These are phyloP conservation scores for Termitomyces sp. DNA, from an alignment of 768 basidiomycete species.

Conservation along the genomic window DNA sequence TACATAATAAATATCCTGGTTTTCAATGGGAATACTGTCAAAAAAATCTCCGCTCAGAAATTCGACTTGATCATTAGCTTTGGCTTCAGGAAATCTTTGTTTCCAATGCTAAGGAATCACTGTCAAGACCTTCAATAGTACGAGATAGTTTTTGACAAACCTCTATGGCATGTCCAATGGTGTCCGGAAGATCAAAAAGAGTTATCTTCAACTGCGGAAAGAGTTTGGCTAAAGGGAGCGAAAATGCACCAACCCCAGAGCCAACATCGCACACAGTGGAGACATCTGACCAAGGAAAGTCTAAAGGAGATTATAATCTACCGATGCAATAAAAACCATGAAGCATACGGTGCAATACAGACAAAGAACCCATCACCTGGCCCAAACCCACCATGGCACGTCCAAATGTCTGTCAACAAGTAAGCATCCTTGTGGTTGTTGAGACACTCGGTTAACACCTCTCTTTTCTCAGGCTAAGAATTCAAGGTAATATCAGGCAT, in stretches of 20 bases:
- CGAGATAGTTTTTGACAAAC: not conserved
- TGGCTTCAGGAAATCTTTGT: conserved; percentile 26
- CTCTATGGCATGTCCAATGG: conserved; percentile 23
- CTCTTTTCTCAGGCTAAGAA: conserved; percentile 1
- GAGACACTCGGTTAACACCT: not conserved
- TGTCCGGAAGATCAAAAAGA: conserved; percentile 29
- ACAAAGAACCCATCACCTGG: conserved; percentile 22
- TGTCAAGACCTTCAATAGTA: not conserved
- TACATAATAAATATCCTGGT: conserved; percentile 40
- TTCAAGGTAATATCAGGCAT: not conserved
- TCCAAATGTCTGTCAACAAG: conserved; percentile 16
- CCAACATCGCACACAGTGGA: conserved; percentile 34
- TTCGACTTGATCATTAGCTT: conserved; percentile 23
- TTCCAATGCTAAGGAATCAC: not conserved
- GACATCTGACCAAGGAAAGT: conserved; percentile 11
- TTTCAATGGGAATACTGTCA: conserved; percentile 25
- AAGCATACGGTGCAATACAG: conserved; percentile 21
- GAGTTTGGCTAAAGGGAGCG: conserved; percentile 26
- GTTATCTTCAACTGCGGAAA: conserved; percentile 28
- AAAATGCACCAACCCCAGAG: conserved; percentile 30
- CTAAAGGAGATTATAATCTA: not conserved
- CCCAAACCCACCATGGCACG: conserved; percentile 30
- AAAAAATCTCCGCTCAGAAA: conserved; percentile 38
- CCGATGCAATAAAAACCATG: not conserved
- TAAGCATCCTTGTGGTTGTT: not conserved